phyloP scores from a whole-genome alignment of 371 early-diverging fungal species.

The Parasitella parasitica region DNA sequence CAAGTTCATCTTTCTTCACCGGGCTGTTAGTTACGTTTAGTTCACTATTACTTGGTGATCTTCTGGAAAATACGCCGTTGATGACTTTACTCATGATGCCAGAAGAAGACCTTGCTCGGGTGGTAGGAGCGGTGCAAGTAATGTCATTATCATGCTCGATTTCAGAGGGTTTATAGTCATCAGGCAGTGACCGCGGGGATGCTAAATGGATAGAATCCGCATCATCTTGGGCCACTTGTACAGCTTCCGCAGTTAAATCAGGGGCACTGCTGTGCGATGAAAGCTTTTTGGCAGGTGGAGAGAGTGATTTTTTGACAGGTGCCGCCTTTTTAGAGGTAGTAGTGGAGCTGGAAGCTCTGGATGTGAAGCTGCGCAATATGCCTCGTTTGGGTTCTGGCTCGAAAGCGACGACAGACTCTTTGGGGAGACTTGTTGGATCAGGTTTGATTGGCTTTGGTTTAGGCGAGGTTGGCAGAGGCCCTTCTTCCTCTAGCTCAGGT shows the following conservation, averaged over 20 bases:
- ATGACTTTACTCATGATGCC: constrained; percentile 22
- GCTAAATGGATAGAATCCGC: background rate
- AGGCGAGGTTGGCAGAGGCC: constrained; percentile 22
- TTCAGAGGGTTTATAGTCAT: background rate
- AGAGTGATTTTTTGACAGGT: background rate
- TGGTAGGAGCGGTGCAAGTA: background rate
- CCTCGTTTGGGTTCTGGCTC: constrained; percentile 12
- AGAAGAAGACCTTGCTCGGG: background rate
- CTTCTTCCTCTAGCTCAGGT: constrained; percentile 37
- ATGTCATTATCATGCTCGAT: background rate
- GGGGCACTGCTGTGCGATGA: constrained; percentile 5
- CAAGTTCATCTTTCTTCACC: no score
- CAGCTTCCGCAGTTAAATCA: background rate
- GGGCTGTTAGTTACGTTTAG: background rate
- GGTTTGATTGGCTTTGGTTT: constrained; percentile 43
- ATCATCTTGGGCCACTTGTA: background rate
- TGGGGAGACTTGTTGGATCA: constrained; percentile 30
- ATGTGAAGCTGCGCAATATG: constrained; percentile 42
- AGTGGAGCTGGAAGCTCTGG: constrained; percentile 9
- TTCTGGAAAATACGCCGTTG: constrained; percentile 15
- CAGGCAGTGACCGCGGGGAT: constrained; percentile 8
- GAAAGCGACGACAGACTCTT: constrained; percentile 23
- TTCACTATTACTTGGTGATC: background rate
- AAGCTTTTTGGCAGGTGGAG: background rate
- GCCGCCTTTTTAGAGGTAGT: background rate